These are phyloP conservation scores for Colletotrichum sansevieriae DNA, from an alignment of 2,329 filamentous ascomycete genomes.

Conservation along the genomic window DNA sequence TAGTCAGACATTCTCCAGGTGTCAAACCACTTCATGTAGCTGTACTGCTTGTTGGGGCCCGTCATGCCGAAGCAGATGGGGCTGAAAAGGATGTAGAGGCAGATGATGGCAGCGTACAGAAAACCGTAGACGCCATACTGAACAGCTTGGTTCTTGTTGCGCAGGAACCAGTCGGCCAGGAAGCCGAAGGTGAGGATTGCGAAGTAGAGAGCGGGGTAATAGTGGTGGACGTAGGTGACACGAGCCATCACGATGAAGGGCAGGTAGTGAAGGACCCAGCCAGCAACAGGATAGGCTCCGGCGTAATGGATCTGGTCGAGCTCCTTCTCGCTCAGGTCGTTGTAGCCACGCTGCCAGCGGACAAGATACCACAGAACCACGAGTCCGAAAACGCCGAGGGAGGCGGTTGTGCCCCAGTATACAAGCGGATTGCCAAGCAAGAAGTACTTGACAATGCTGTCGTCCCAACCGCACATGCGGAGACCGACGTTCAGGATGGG, in stretches of 20 bases:
- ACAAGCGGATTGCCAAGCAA: constrained; percentile 95
- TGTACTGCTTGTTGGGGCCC: constrained; percentile 85
- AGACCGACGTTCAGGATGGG: constrained; percentile 94
- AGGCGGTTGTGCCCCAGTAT: constrained; percentile 93
- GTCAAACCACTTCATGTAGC: constrained; percentile 93
- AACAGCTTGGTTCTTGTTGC: constrained; percentile 72
- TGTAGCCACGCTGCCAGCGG: constrained; percentile 95
- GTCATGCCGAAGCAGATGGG: constrained; percentile 98
- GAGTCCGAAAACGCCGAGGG: constrained; percentile 78
- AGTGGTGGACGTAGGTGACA: constrained; percentile 99
- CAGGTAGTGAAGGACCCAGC: constrained; percentile 96
- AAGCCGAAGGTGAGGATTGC: constrained; percentile 93
- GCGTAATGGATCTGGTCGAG: constrained; percentile 96
- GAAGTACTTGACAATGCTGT: constrained; percentile 97
- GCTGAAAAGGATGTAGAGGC: constrained; percentile 90
- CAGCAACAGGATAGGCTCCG: constrained; percentile 89
- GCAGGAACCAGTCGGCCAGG: constrained; percentile 85
- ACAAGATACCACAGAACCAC: constrained; percentile 87
- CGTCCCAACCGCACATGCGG: constrained; percentile 98
- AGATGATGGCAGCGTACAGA: constrained; percentile 81
- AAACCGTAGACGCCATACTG: constrained; percentile 78
- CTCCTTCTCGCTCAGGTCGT: constrained; percentile 82
- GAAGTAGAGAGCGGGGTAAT: constrained; percentile 98
- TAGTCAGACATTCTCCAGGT: constrained; percentile 84
- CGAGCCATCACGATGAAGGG: constrained; percentile 98